A percentile compares a stretch with the other conserved stretches of the same genome.
phyloP scores from a whole-genome alignment of 306 rosid genomes.

The Senna siamea region DNA sequence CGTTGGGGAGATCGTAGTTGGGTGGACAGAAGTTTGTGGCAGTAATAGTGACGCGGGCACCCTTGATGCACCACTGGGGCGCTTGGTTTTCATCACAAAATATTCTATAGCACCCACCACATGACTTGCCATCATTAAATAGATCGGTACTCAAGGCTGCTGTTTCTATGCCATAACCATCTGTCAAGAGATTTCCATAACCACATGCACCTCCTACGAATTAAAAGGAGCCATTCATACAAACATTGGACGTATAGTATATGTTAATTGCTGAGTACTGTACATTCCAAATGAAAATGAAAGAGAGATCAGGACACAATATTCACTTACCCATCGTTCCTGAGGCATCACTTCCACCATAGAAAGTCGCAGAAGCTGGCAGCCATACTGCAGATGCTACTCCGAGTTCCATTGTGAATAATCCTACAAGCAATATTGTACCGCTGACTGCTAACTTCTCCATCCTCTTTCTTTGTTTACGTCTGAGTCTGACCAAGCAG shows the following conservation, averaged over 20 bases:
- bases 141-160: conserved; percentile 67
- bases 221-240: neutral
- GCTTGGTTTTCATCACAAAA: conserved; percentile 49
- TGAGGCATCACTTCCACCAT: conserved; percentile 71
- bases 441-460: neutral
- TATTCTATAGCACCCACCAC: conserved; percentile 11
- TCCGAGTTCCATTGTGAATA: conserved; percentile 38
- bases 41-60: conserved; percentile 56
- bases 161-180: conserved; percentile 61
- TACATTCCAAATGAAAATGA: neutral
- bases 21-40: conserved; percentile 79
- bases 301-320: neutral
- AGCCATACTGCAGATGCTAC: conserved; percentile 49
- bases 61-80: conserved; percentile 62
- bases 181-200: conserved; percentile 51
- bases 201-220: conserved; percentile 78
- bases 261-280: neutral
- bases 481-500: neutral
- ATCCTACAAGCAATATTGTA: conserved; percentile 28
- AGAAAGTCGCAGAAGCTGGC: conserved; percentile 61
- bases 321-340: conserved; percentile 62
- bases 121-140: conserved; percentile 28
- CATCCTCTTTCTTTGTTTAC: conserved; percentile 16
- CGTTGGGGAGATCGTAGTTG: conserved; percentile 47
- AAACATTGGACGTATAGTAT: neutral